Base-by-base conservation (phyloP, 1,284 basidiomycete species). In the Cutaneotrichosporon sp. region DNA sequence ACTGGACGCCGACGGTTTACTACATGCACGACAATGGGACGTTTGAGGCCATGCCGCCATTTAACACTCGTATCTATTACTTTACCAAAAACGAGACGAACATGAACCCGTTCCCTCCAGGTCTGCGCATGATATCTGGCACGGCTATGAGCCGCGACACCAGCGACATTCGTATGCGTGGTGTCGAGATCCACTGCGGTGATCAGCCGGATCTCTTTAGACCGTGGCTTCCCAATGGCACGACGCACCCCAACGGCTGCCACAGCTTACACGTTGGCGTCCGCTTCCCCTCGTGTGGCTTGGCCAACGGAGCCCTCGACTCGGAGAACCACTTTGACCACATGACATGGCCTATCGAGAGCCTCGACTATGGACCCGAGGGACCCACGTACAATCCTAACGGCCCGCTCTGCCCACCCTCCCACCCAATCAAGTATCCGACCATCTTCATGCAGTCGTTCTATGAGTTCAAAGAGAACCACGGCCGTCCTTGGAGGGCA, bases 261-360 rank as follows among this genome's bases (percentile, higher is more conserved):
- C 47, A 53, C 1, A 46, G 55, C 0, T 63, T 77, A 31, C 34
- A 65, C 3, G 46, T 69, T 30, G 70, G 66, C 0, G 70, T 76
- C 61, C 72, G 64, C 65, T 77, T 76, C 70, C 78, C 78, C 10
- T 73, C 70, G 56, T 77, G 76, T 51, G 76, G 76, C 55, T 70
- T 50, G 74, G 73, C 11, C 62, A 70, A 72, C 66, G 71, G 73
- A 34, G 62, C 65, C 22, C 58, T 73, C 26, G 70, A 74, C 62
- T 74, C 73, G 18, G 30, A 46, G 2, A 75, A 80, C 67, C 74
- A 78, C 65, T 80, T 80, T 69, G 74, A 73, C 13, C 78, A 80
- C 67, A 74, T 80, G 73, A 63, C 73, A 7, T 80, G 76, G 76
- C 76, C 76, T 1, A 58, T 46, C 18, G 6, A 46, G 18, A 4